Base-by-base conservation (phyloP, 2,329 filamentous ascomycete species). In the Leptoxyphium fumago region DNA sequence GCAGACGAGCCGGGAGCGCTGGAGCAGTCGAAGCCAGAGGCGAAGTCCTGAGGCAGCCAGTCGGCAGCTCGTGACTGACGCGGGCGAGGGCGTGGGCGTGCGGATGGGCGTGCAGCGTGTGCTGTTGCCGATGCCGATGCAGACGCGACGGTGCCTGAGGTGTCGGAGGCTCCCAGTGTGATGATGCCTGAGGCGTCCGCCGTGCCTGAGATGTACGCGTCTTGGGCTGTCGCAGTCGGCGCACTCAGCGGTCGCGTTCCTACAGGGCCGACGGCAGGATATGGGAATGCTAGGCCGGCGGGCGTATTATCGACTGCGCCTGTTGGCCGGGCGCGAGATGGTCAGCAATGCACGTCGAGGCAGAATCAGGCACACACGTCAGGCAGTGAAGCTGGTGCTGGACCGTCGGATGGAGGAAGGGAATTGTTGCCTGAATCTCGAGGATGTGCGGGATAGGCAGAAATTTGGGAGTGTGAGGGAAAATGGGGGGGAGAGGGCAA, bases 21-120 rank as follows among this genome's bases (percentile, higher is more conserved):
- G 43, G 11, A 29, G 43, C 15, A 14, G 39, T 29, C 29, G 39
- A 32, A 45, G 41, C 43, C 34, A 13, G 39, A 43, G 28, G 36
- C 15, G 29, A 29, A 41, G 36, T 48, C 46, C 48, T 50, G 43
- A 51, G 49, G 49, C 49, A 47, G 29, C 45, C 41, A 49, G 34
- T 34, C 14, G 32, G 11, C 13, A 5, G 32, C 13, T 36, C 11
- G 32, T 13, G 32, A 15, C 13, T 36, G 32, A 13, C 13, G 32
- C 13, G 13, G 32, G 15, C 13, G 32, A 13, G 5, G 32, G 11
- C 21, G 32, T 36, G 11, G 32, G 7, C 21, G 32, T 36, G 32
- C 4, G 9, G 32, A 5, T 13, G 32, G 15, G 32, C 13, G 4
- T 36, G 32, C 32, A 9, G 9, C 13, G 13, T 3, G 15, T 13